Evolutionary conservation across 2,329 filamentous ascomycete genomes (phyloP).

Genomic region (Aspergillus felis): DNA sequence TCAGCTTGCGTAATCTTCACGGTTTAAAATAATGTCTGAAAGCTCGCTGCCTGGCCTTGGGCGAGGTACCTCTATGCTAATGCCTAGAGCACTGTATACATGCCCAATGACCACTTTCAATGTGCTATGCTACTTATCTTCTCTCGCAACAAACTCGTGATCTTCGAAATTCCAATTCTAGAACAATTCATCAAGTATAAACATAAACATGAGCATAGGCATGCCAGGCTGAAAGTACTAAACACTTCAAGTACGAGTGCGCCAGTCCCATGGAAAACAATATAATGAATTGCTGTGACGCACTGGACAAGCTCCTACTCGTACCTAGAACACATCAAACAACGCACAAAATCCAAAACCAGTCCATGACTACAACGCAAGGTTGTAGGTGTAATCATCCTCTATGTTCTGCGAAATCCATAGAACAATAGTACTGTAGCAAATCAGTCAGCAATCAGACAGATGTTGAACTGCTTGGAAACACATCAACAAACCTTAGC

Average conservation of each 20-base stretch:
- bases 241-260: not conserved
- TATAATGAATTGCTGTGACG: not conserved
- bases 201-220: not conserved
- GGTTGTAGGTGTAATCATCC: slow-evolving; percentile 67
- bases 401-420: slow-evolving; percentile 72
- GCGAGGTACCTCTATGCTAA: not conserved
- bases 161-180: not conserved
- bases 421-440: slow-evolving; percentile 56
- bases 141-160: not conserved
- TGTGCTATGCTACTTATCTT: not conserved
- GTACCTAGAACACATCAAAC: not conserved
- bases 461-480: slow-evolving; percentile 1
- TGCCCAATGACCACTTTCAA: not conserved
- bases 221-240: not conserved
- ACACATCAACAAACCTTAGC: slow-evolving; percentile 50
- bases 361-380: slow-evolving; percentile 50
- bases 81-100: not conserved
- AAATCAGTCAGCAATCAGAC: slow-evolving; percentile 19
- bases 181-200: not conserved
- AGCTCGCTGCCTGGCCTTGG: not conserved
- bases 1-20: not conserved
- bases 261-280: not conserved
- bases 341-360: not conserved
- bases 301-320: not conserved
- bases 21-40: not conserved